These are phyloP conservation scores for Cnidoscolus chayamansa DNA, from an alignment of 441 rosid genomes.

Conservation along the genomic window DNA sequence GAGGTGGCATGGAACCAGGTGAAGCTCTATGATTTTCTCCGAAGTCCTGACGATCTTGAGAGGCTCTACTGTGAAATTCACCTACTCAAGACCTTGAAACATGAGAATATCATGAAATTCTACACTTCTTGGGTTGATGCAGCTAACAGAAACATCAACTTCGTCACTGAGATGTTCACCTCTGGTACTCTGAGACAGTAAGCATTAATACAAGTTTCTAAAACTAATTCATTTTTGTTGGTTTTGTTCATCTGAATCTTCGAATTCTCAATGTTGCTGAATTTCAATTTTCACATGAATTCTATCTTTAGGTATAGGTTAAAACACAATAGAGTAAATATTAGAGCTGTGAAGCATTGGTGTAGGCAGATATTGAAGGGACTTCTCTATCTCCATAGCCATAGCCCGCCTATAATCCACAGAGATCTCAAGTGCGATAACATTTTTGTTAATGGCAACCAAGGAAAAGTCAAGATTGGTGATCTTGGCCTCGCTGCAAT, in stretches of 20 bases:
- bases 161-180: conserved; percentile 96
- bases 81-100: conserved; percentile 84
- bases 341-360: conserved; percentile 98
- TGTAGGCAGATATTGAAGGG: conserved; percentile 91
- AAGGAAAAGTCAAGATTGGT: conserved; percentile 94
- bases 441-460: conserved; percentile 89
- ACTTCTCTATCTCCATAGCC: conserved; percentile 76
- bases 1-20: conserved; percentile 99
- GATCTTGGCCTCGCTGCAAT: conserved; percentile 97
- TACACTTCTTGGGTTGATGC: conserved; percentile 93
- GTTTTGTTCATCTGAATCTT: neutral
- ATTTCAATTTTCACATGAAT: conserved; percentile 15
- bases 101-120: conserved; percentile 87
- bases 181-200: conserved; percentile 97
- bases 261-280: conserved; percentile 8
- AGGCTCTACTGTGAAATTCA: conserved; percentile 89
- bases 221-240: neutral
- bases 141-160: conserved; percentile 75
- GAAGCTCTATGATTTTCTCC: conserved; percentile 78
- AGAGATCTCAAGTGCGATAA: conserved; percentile 98
- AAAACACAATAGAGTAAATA: conserved; percentile 83
- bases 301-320: conserved; percentile 59
- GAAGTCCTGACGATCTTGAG: conserved; percentile 84
- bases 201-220: conserved; percentile 24
- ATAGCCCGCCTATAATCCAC: conserved; percentile 87